phyloP scores from a whole-genome alignment of 2,329 filamentous ascomycete species.

The Parascedosporium putredinis region DNA sequence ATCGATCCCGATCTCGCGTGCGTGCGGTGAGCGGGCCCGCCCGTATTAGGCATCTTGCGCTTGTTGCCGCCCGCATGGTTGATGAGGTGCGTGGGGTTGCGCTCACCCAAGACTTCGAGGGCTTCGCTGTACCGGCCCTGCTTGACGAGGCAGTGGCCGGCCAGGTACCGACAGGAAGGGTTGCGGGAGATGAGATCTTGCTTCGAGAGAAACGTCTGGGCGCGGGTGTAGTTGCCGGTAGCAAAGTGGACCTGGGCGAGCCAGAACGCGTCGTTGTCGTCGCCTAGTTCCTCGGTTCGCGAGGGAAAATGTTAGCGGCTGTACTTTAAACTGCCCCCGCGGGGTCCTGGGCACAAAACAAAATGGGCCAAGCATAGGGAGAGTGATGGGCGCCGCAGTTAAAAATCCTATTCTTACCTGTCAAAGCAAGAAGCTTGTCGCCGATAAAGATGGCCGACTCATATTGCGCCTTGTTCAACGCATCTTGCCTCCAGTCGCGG shows the following conservation, averaged over 20 bases:
- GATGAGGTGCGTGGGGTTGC: conserved; percentile 85
- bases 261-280: conserved; percentile 92
- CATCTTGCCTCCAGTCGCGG: conserved; percentile 89
- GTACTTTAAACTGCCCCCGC: too few relatives aligned
- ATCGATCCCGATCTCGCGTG: conserved; percentile 36
- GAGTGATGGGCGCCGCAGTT: neutral
- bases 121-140: conserved; percentile 86
- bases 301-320: too few relatives aligned
- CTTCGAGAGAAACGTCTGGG: conserved; percentile 73
- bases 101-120: conserved; percentile 74
- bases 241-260: conserved; percentile 97
- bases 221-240: conserved; percentile 87
- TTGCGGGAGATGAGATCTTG: conserved; percentile 74
- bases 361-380: neutral
- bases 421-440: conserved; percentile 91
- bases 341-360: too few relatives aligned
- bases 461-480: conserved; percentile 90
- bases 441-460: conserved; percentile 95
- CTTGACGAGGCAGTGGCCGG: conserved; percentile 88
- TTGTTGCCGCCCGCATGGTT: conserved; percentile 46
- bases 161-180: conserved; percentile 82
- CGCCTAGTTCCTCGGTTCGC: too few relatives aligned
- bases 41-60: conserved; percentile 43
- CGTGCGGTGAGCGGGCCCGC: too few relatives aligned
- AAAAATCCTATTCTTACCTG: too few relatives aligned